Base-by-base conservation (phyloP, 805 yeast species). In the Wickerhamomyces xylosicus region DNA sequence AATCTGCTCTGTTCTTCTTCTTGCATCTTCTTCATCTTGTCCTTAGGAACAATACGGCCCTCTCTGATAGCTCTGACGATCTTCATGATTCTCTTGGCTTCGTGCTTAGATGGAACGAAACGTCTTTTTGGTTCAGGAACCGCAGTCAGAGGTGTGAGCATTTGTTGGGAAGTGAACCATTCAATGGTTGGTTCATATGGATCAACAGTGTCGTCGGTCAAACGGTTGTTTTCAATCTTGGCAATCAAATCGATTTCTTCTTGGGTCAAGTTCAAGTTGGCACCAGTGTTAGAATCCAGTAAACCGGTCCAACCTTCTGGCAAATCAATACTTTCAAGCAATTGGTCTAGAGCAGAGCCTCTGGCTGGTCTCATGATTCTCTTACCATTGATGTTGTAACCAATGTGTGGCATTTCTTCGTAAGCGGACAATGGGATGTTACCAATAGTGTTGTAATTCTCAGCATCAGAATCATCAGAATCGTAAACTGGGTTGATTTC, bases 261-360 rank as follows among this genome's bases (percentile, higher is more conserved):
- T 38, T 72, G 71, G 7, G 86, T 76, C 47, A 92, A 67, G 49
- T 92, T 87, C 64, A 92, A 71, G 38, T 85, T 70, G 9, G 77
- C 60, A 44, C 98, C 99, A 6, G 97, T 86, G 53, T 79, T 72
- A 53, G 85, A 82, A 61, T 92, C 97, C 44, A 90, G 64, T 44
- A 92, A 69, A 35, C 99, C 99, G 14, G 98, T 92, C 97, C 97
- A 92, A 19, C 98, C 98, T 62, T 85, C 94, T 13, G 98, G 98
- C 46, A 92, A 68, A 45, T 92, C 99, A 44, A 92, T 92, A 22
- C 79, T 69, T 54, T 90, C 98, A 47, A 92, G 66, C 45, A 92
- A 71, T 53, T 81, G 83, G 54, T 92, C 97, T 47, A 92, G 71
- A 2, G 97, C 98, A 41, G 94, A 78, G 13, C 97, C 95, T 53